Percentiles rank a stretch among this genome's conserved stretches.
Evolutionary conservation across 441 rosid genomes (phyloP).

Genomic region (Macaranga tanarius): DNA sequence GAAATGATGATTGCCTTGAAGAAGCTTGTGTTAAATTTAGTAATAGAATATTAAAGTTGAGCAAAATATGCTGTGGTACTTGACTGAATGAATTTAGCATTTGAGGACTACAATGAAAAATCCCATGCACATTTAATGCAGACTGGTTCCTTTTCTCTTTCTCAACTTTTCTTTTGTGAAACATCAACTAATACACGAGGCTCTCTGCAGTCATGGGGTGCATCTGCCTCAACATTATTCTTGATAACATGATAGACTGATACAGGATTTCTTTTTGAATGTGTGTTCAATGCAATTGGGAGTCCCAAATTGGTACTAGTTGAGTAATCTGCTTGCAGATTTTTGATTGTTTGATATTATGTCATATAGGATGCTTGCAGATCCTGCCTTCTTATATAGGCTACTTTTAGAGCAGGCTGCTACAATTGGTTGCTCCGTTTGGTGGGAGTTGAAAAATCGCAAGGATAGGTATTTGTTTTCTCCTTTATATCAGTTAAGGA

Average conservation of each 20-base stretch:
- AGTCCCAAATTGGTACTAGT: neutral
- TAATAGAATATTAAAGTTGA: neutral
- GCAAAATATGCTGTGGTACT: neutral
- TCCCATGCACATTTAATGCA: neutral
- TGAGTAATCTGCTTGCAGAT: neutral
- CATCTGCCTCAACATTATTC: neutral
- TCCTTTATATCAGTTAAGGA: neutral
- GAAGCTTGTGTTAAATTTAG: neutral
- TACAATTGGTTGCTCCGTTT: conserved; percentile 79
- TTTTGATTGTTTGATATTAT: conserved; percentile 19
- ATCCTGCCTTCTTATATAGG: conserved; percentile 86
- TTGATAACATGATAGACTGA: neutral
- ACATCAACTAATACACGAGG: neutral
- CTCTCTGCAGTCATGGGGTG: neutral
- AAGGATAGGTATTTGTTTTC: conserved; percentile 61
- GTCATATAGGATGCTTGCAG: conserved; percentile 85
- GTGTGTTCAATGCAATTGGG: neutral
- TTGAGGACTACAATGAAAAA: neutral
- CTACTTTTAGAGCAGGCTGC: conserved; percentile 89
- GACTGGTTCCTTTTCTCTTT: neutral
- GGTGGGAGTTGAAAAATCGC: conserved; percentile 92
- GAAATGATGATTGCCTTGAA: neutral
- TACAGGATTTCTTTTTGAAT: neutral
- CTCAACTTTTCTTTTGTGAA: neutral
- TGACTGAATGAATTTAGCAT: neutral